Evolutionary conservation across 371 early-diverging fungal species (phyloP).

Genomic region (Mucor plumbeus): DNA sequence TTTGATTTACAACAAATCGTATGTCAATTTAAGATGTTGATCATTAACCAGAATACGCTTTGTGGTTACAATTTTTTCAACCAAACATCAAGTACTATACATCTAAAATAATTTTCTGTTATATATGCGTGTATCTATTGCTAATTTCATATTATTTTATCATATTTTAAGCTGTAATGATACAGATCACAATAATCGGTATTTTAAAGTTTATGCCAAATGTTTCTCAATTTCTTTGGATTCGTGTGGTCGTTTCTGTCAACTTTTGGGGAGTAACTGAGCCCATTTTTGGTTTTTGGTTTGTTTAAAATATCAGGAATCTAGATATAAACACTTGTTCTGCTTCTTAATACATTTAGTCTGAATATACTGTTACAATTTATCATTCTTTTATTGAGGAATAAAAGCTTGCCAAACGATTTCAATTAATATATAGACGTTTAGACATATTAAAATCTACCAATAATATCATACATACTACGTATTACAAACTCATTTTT

Average conservation of each 20-base stretch:
- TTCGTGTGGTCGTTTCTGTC: conserved; percentile 15
- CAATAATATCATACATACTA: conserved; percentile 3
- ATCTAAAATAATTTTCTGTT: no score
- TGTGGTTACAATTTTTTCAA: not conserved
- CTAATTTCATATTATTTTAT: no score
- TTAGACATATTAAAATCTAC: not conserved
- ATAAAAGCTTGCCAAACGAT: conserved; percentile 14
- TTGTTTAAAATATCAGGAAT: not conserved
- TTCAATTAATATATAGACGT: conserved; percentile 6
- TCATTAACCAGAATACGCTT: not conserved
- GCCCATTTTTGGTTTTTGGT: conserved; percentile 3
- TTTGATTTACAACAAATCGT: not conserved
- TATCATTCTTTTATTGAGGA: conserved; percentile 25
- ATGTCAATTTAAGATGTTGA: not conserved
- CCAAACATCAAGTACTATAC: no score
- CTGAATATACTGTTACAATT: not conserved
- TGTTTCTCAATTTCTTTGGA: conserved; percentile 15
- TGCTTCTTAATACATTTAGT: conserved; percentile 9
- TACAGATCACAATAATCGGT: not conserved
- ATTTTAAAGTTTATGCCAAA: not conserved
- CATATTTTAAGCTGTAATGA: not conserved
- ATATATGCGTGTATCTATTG: no score
- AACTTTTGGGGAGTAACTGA: conserved; percentile 25
- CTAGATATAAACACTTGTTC: conserved; percentile 6
- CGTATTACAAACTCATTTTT: conserved; percentile 9